Base-by-base conservation (phyloP, 176 grass and related monocot genomes). In the Zoysia japonica region DNA sequence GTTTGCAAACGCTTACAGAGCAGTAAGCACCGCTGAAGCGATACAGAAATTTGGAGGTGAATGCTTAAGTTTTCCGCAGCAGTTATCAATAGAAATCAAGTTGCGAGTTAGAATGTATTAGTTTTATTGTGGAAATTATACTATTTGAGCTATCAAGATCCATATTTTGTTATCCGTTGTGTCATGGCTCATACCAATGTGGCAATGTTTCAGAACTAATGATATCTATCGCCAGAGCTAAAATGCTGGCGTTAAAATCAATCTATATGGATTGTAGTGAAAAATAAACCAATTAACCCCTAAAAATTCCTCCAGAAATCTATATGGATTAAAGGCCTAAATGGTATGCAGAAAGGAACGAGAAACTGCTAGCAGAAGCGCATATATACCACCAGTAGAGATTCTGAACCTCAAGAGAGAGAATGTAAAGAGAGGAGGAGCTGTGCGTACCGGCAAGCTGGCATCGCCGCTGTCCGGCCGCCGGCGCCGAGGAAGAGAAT, bases 1-100 rank as follows among this genome's bases (percentile, higher is more conserved):
- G 7, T 74, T 55, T 70, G 40, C 28, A 71, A 77, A 83, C 67
- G 61, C 51, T 83, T 50, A 49, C 35, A 59, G 10, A 60, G 6
- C n/a, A 60, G 56, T 20, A 28, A 60, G 56, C n/a, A 28, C 56
- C 9, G 8, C 20, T 37, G 11, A 78, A 48, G 11, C 39, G 61
- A 42, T 78, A 50, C 9, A 3, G 20, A 61, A 9, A 36, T 11
- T 61, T 36, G 20, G 59, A 61, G 2, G 59, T 36, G 20, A 36
- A 61, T 36, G 59, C 36, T 61, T 61, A 61, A 36, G 57, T 61
- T 61, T 61, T 11, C 59, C 2, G 59, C 36, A 61, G 9, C 9
- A 61, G 20, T 11, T 19, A 36, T 36, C 9, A 61, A 11, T 36
- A 52, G 52, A 9, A 67, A 49, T 40, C 15, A 15, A 42, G 10